phyloP scores from a whole-genome alignment of 352 stramenopile genomes.

The Globisporangium apiculatum region DNA sequence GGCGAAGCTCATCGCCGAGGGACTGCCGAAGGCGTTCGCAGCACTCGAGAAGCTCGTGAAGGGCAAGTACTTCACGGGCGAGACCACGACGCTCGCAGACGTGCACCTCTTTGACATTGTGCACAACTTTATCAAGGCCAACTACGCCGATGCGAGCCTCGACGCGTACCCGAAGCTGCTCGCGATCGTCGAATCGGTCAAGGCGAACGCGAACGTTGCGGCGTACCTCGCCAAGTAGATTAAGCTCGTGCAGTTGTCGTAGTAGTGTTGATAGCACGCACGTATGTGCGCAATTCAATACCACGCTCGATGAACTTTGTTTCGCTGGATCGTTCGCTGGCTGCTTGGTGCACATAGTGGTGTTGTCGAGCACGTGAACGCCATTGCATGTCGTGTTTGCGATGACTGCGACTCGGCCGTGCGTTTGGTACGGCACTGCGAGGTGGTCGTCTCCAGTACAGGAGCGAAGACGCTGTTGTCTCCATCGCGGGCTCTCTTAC shows the following conservation, averaged over 20 bases:
- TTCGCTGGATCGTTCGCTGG: too few relatives aligned
- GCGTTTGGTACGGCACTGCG: too few relatives aligned
- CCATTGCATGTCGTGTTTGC: too few relatives aligned
- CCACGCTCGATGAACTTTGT: too few relatives aligned
- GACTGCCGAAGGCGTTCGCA: conserved; percentile 12
- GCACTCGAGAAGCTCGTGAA: conserved; percentile 33
- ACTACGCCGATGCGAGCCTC: conserved; percentile 6
- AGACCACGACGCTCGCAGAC: conserved; percentile 29
- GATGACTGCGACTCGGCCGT: too few relatives aligned
- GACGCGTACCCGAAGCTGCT: conserved; percentile 4
- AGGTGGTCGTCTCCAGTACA: too few relatives aligned
- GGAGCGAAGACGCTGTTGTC: too few relatives aligned
- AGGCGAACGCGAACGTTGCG: conserved; percentile 18
- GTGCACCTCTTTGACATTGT: conserved; percentile 33
- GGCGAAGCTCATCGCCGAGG: not conserved
- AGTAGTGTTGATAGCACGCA: too few relatives aligned
- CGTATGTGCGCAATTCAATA: too few relatives aligned
- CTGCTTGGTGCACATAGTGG: too few relatives aligned
- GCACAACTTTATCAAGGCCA: conserved; percentile 25
- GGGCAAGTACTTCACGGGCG: conserved; percentile 43
- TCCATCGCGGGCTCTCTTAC: too few relatives aligned
- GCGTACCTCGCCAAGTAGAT: conserved; percentile 26
- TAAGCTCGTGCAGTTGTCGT: not conserved
- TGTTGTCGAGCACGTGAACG: too few relatives aligned
- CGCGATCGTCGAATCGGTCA: conserved; percentile 17